phyloP scores from a whole-genome alignment of 495 filamentous ascomycete species.

The Xylaria longipes region DNA sequence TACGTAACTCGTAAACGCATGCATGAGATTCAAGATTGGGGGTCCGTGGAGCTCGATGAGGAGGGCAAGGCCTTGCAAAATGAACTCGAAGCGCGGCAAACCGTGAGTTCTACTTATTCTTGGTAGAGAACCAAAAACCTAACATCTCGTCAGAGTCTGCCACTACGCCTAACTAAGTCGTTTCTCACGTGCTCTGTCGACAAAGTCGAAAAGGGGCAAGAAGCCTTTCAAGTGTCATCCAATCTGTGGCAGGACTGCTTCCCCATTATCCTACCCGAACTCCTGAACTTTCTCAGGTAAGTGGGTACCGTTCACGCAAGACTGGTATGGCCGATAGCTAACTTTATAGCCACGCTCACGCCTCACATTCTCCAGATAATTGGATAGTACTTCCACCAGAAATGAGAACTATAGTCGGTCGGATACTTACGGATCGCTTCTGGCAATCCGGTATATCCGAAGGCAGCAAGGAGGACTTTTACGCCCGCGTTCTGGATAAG shows the following conservation, averaged over 20 bases:
- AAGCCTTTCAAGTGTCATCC: slow-evolving; percentile 72
- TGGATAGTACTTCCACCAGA: slow-evolving; percentile 83
- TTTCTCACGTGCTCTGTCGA: slow-evolving; percentile 90
- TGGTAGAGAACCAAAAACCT: slow-evolving; percentile 15
- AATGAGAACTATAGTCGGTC: slow-evolving; percentile 75
- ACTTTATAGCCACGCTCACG: slow-evolving; percentile 75
- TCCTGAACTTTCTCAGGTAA: slow-evolving; percentile 85
- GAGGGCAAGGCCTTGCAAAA: slow-evolving; percentile 80
- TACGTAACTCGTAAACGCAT: slow-evolving; percentile 77
- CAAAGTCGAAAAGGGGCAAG: slow-evolving; percentile 73
- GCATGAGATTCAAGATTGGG: slow-evolving; percentile 83
- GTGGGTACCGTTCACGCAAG: slow-evolving; percentile 18
- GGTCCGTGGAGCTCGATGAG: slow-evolving; percentile 71
- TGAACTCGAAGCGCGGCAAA: slow-evolving; percentile 74
- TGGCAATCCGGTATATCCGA: slow-evolving; percentile 98
- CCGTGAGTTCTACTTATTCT: slow-evolving; percentile 51
- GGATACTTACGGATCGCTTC: slow-evolving; percentile 92
- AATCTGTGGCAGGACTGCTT: slow-evolving; percentile 83
- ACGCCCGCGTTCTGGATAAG: slow-evolving; percentile 85
- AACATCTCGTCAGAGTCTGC: slow-evolving; percentile 61
- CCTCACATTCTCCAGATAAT: slow-evolving; percentile 86
- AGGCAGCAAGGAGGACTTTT: slow-evolving; percentile 95
- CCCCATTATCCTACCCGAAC: slow-evolving; percentile 80
- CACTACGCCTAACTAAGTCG: slow-evolving; percentile 84
- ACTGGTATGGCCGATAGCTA: slow-evolving; percentile 29